Evolutionary conservation across 768 basidiomycete species (phyloP).

Genomic region (Auriscalpium vulgare): DNA sequence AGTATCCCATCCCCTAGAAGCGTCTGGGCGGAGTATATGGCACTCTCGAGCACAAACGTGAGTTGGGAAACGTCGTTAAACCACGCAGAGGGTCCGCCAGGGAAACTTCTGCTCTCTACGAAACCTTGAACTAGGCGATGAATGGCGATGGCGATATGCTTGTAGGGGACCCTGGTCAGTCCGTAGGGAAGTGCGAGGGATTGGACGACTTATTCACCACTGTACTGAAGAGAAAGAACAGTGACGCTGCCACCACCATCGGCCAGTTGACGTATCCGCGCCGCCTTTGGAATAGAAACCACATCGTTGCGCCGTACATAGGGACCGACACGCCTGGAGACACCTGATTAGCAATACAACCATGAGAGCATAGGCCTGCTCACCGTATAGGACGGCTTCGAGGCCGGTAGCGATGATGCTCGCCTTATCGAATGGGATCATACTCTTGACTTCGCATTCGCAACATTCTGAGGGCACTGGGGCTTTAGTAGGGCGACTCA

Average conservation of each 20-base stretch:
- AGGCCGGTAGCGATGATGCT: background rate
- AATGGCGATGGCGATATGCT: background rate
- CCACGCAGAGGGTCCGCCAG: background rate
- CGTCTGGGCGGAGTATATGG: background rate
- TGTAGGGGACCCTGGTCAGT: background rate
- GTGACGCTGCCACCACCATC: background rate
- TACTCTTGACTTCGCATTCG: too few relatives aligned
- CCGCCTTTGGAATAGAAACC: background rate
- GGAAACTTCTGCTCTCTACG: background rate
- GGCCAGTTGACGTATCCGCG: background rate
- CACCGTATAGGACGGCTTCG: slow-evolving; percentile 2
- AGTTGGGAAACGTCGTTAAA: background rate
- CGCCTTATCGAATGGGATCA: background rate
- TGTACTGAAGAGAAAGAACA: background rate
- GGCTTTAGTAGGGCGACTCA: too few relatives aligned
- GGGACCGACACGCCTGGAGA: background rate
- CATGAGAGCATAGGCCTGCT: background rate
- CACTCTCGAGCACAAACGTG: background rate
- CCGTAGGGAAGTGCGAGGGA: too few relatives aligned
- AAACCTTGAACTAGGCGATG: background rate
- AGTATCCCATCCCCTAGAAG: background rate
- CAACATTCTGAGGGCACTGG: too few relatives aligned
- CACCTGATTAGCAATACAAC: too few relatives aligned
- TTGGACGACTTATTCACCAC: background rate
- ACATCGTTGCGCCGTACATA: slow-evolving; percentile 1